Conservation (phyloP, 2,329 filamentous ascomycete species). For the Bimuria novae-zelandiae region DNA sequence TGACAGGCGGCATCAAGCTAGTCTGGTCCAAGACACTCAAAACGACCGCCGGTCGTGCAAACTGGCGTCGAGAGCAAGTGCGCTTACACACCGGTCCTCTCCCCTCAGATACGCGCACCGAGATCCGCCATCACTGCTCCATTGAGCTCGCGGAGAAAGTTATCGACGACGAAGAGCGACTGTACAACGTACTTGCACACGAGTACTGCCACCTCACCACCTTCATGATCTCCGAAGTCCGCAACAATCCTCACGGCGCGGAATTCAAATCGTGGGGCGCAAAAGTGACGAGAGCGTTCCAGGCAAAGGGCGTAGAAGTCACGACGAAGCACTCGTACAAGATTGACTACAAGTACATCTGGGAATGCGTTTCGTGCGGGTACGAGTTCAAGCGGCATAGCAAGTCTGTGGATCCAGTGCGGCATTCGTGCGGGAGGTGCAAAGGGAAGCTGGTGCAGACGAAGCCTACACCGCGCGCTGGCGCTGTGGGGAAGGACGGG, state of each 20-base stretch:
- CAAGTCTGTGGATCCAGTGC: slow-evolving; percentile 75
- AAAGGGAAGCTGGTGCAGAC: slow-evolving; percentile 71
- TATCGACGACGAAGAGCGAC: slow-evolving; percentile 72
- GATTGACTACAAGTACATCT: slow-evolving; percentile 91
- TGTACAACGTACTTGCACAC: slow-evolving; percentile 91
- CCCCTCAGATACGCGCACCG: slow-evolving; percentile 28
- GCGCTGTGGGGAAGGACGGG: slow-evolving; percentile 22
- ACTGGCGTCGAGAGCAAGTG: slow-evolving; percentile 54
- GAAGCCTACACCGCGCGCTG: slow-evolving; percentile 71
- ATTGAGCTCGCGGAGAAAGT: slow-evolving; percentile 92
- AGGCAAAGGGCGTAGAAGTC: slow-evolving; percentile 68
- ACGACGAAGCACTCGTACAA: slow-evolving; percentile 89
- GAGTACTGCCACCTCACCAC: slow-evolving; percentile 95
- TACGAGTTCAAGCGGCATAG: slow-evolving; percentile 81
- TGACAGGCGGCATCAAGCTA: slow-evolving; percentile 72
- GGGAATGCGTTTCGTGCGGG: slow-evolving; percentile 73
- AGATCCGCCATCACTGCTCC: slow-evolving; percentile 65
- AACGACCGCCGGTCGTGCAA: slow-evolving; percentile 71
- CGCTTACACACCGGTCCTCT: slow-evolving; percentile 36
- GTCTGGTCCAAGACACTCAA: slow-evolving; percentile 79
- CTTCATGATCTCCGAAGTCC: slow-evolving; percentile 81
- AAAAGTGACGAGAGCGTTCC: slow-evolving; percentile 62
- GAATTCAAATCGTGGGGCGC: slow-evolving; percentile 76
- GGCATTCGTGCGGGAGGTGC: slow-evolving; percentile 79
- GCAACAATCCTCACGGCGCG: slow-evolving; percentile 77